These are phyloP conservation scores for Trypanosoma grayi DNA, from an alignment of 208 protist genomes.

Conservation along the genomic window DNA sequence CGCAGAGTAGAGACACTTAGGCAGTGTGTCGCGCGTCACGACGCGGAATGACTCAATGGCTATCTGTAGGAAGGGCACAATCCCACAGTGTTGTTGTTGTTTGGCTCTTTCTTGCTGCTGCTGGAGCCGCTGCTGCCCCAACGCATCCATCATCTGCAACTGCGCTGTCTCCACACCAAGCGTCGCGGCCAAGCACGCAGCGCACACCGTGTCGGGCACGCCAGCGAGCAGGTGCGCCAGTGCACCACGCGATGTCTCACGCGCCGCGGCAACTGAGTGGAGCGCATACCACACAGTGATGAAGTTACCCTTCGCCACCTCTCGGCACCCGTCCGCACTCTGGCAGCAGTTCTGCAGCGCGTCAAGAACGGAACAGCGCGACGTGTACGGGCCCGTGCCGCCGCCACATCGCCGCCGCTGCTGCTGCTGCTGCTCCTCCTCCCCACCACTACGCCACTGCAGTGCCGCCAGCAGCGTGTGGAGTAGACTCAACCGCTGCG, in stretches of 20 bases:
- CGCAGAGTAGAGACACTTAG: slow-evolving; percentile 1
- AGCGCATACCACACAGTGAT: not conserved
- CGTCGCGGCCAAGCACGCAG: not conserved
- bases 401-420: not conserved
- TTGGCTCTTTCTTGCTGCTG: not conserved
- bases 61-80: not conserved
- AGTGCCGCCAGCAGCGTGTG: not conserved
- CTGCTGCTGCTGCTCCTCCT: not conserved
- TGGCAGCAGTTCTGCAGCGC: not conserved
- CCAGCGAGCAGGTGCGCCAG: not conserved
- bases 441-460: not conserved
- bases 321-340: not conserved
- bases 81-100: not conserved
- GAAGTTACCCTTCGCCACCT: not conserved
- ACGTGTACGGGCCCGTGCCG: not conserved
- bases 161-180: not conserved
- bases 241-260: not conserved
- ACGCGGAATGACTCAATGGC: not conserved
- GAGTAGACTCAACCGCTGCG: not conserved
- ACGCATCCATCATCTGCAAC: not conserved
- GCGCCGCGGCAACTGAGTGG: not conserved
- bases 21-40: slow-evolving; percentile 2
- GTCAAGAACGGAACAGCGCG: not conserved
- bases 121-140: not conserved
- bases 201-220: not conserved